Evolutionary conservation across 2,329 filamentous ascomycete species (phyloP), one percentile per base, ranked within the genome.

Genomic region (Alternaria novae-zelandiae): DNA sequence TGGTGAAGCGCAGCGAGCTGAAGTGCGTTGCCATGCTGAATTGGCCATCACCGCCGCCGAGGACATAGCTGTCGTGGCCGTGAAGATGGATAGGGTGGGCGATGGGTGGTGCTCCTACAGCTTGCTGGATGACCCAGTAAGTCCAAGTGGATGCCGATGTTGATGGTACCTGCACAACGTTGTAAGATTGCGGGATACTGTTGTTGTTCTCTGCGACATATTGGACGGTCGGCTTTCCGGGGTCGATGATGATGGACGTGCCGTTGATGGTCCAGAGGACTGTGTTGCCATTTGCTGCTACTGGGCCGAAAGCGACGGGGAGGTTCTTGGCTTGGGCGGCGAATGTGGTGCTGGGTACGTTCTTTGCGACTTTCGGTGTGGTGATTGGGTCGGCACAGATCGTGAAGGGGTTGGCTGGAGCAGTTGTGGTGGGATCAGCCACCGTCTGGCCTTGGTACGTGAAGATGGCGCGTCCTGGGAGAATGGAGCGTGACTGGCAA

Each of bases 101-200:
- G 84, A 79, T 70, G 3, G 77, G 76, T 49, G 75, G 61, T 59
- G 79, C 64, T 36, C 70, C 73, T 9, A 70, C 64, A 1, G 78
- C 72, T 64, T 82, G 78, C 56, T 85, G 83, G 44, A 85, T 81
- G 32, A 85, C 76, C 82, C 82, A 85, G 70, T 82, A 84, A 1
- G 80, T 81, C 83, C 81, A 83, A 23, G 56, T 53, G 17, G 59
- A 69, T 26, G 60, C 44, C 4, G 63, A 66, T 6, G 72, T 73
- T 5, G 73, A 74, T 13, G 79, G 73, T 9, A 83, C 76, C 8
- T 80, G 66, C 28, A 84, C 75, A n/a, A 84, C 71, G 61, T 83
- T 83, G 61, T 82, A 80, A 6, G 70, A 70, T 3, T 55, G 59
- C 2, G 82, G 79, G 62, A 80, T 83, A 64, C 63, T 80, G 36